Base-by-base conservation (phyloP, 139 green algal species). In the Micractinium sp. region DNA sequence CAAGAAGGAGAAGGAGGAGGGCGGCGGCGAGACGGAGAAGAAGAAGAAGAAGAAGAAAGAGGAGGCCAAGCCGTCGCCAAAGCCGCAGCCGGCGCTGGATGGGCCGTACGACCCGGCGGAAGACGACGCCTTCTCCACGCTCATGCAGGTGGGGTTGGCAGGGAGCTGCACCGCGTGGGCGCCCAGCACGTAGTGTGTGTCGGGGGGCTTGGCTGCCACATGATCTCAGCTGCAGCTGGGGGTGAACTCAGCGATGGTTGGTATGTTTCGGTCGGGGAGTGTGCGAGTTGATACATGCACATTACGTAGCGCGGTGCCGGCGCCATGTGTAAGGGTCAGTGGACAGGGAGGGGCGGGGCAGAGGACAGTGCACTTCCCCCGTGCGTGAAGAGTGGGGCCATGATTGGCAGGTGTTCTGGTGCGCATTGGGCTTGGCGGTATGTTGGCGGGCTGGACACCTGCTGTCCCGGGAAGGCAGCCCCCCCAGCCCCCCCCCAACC, bases 121-220 rank as follows among this genome's bases (percentile, higher is more conserved):
- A 22, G 77, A 82, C 38, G 77, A 82, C 27, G 77, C 77, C 25
- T 56, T 82, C 3, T 82, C 77, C 20, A 82, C 77, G 23, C 77
- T 82, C 25, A 63, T 82, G 22, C 77, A 82, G 77, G 77, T 82
- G 74, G 35, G 77, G 77, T 82, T n/a, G 35, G n/a, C 31, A 13
- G 13, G 13, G 2, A 35, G 25, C 69, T 76, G 69, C 69, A 33
- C 69, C 63, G 16, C 14, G 23, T n/a, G n/a, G n/a, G n/a, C n/a
- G n/a, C n/a, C n/a, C n/a, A n/a, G n/a, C n/a, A n/a, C n/a, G n/a
- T n/a, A n/a, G n/a, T n/a, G n/a, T 74, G 16, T 74, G 66, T 22
- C 66, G 31, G 47, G 47, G 47, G 9, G 47, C 47, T 56, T 56
- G 18, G 31, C 27, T n/a, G 22, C 66, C 66, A 74, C 16, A 74